Evolutionary conservation across 441 rosid species (phyloP).

Genomic region (Populus tomentosa): DNA sequence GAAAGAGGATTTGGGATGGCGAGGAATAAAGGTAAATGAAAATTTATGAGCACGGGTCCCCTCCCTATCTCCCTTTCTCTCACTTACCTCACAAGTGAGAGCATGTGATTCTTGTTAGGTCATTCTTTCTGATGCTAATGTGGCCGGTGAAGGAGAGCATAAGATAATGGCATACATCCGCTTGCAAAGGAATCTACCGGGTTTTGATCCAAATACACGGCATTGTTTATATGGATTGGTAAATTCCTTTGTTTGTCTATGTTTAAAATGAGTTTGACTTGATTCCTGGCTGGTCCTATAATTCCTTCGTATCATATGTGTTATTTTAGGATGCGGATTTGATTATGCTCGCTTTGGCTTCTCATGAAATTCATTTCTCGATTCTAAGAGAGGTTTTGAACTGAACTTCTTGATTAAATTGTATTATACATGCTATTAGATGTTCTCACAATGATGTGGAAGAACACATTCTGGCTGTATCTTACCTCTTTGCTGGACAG

Average conservation of each 20-base stretch:
- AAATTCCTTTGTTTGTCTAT: background rate
- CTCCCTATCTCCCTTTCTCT: background rate
- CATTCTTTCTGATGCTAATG: slow-evolving; percentile 29
- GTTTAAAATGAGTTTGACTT: background rate
- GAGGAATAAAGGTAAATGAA: slow-evolving; percentile 35
- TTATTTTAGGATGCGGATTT: slow-evolving; percentile 32
- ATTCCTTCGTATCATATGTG: background rate
- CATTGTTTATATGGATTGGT: slow-evolving; percentile 35
- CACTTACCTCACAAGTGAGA: background rate
- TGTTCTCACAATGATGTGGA: background rate
- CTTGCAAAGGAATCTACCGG: slow-evolving; percentile 26
- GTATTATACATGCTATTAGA: background rate
- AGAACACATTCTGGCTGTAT: background rate
- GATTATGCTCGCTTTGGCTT: slow-evolving; percentile 27
- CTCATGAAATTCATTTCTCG: slow-evolving; percentile 30
- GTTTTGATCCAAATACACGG: slow-evolving; percentile 27
- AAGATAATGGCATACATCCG: slow-evolving; percentile 33
- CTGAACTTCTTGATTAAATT: background rate
- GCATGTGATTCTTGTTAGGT: slow-evolving; percentile 17
- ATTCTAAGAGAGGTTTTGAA: slow-evolving; percentile 31
- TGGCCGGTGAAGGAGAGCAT: slow-evolving; percentile 36
- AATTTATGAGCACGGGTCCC: background rate
- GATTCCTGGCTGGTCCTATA: background rate
- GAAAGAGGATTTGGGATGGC: slow-evolving; percentile 43
- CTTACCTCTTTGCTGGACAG: slow-evolving; percentile 3